These are phyloP conservation scores for Friedmanniomyces endolithicus DNA, from an alignment of 495 filamentous ascomycete genomes.

Conservation along the genomic window DNA sequence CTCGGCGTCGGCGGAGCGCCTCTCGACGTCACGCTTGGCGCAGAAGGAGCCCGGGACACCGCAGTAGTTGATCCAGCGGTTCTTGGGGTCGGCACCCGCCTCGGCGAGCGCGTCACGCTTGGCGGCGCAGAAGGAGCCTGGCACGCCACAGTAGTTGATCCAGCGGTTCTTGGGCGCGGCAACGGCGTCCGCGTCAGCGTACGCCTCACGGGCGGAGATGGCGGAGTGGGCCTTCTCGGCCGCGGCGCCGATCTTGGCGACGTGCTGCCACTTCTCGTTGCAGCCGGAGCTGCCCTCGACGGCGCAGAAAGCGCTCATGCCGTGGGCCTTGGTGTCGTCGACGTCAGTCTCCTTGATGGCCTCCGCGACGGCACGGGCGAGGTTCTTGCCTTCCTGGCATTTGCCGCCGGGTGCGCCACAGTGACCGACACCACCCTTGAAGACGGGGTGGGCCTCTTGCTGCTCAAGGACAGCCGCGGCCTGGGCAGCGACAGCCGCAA, in stretches of 20 bases:
- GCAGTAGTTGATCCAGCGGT: background rate
- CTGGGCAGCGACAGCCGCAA: slow-evolving; percentile 8
- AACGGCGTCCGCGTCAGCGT: slow-evolving; percentile 6
- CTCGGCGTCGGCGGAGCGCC: background rate
- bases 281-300: slow-evolving; percentile 4
- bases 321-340: background rate
- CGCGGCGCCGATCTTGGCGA: slow-evolving; percentile 1
- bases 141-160: slow-evolving; percentile 5
- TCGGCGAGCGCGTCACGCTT: slow-evolving; percentile 1
- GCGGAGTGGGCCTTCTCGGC: slow-evolving; percentile 3
- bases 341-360: background rate
- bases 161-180: background rate
- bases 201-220: slow-evolving; percentile 6
- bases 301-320: slow-evolving; percentile 6
- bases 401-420: slow-evolving; percentile 3
- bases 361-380: slow-evolving; percentile 1
- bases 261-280: background rate
- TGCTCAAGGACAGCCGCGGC: slow-evolving; percentile 9
- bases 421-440: slow-evolving; percentile 7
- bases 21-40: slow-evolving; percentile 9
- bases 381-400: background rate
- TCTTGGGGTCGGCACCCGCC: background rate
- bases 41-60: slow-evolving; percentile 1
- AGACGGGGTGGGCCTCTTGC: background rate
- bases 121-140: background rate